phyloP scores from a whole-genome alignment of 352 stramenopile genomes.

The Phytophthora cajani region DNA sequence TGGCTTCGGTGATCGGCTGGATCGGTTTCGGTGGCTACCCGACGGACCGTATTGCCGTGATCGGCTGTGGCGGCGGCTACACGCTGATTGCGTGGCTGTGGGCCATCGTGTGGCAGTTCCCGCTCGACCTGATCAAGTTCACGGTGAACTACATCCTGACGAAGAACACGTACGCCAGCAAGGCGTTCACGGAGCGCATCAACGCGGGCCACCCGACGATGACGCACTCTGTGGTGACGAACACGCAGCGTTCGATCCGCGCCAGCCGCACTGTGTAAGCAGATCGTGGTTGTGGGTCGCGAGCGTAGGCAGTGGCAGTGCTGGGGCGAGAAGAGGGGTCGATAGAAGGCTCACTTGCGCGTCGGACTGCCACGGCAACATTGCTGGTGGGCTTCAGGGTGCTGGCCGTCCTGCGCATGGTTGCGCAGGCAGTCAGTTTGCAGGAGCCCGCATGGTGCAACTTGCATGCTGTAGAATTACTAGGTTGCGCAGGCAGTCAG shows the following conservation, averaged over 20 bases:
- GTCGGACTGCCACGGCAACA: conserved; percentile 6
- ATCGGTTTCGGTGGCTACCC: conserved; percentile 76
- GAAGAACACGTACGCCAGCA: conserved; percentile 53
- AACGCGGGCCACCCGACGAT: conserved; percentile 55
- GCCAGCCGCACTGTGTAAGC: conserved; percentile 59
- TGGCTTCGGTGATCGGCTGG: conserved; percentile 70
- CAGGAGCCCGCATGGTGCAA: conserved; percentile 1
- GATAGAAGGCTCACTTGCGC: conserved; percentile 24
- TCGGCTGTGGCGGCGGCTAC: conserved; percentile 61
- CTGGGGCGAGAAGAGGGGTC: conserved; percentile 11
- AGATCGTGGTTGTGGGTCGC: no score
- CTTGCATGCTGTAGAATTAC: conserved; percentile 50
- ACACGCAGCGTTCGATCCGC: conserved; percentile 56
- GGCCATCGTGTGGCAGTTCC: conserved; percentile 64
- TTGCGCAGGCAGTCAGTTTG: neutral
- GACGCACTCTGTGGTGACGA: conserved; percentile 53
- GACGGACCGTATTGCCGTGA: conserved; percentile 61
- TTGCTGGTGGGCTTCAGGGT: neutral
- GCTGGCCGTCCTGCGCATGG: neutral
- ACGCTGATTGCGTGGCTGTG: conserved; percentile 61
- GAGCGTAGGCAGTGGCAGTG: conserved; percentile 8
- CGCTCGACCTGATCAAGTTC: conserved; percentile 70
- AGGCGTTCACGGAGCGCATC: conserved; percentile 68
- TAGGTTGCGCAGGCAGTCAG: no score
- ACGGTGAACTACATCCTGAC: conserved; percentile 59